These are phyloP conservation scores for Cryphonectria nitschkei DNA, from an alignment of 2,329 filamentous ascomycete genomes.

Conservation along the genomic window DNA sequence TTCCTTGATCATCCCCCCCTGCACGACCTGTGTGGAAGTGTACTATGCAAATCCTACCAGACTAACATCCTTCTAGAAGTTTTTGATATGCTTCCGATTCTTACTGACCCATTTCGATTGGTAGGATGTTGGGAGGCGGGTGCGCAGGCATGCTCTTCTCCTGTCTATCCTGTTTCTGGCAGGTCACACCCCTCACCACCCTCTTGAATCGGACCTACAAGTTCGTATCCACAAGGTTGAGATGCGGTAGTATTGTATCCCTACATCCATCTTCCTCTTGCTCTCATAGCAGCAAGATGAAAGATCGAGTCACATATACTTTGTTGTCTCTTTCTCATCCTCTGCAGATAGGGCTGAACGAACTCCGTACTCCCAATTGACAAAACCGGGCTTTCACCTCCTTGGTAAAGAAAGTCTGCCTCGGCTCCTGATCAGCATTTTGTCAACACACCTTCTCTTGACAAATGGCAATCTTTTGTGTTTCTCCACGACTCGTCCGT, in stretches of 20 bases:
- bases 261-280: background rate
- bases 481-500: background rate
- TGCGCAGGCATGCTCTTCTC: background rate
- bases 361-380: background rate
- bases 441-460: background rate
- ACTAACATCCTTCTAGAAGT: conserved; percentile 5
- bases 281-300: background rate
- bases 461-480: background rate
- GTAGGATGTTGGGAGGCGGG: too few relatives aligned
- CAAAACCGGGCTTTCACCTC: background rate
- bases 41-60: background rate
- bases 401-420: background rate
- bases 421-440: background rate
- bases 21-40: background rate
- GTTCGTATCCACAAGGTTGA: background rate
- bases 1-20: background rate
- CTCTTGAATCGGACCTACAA: background rate
- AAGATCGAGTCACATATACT: background rate
- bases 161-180: conserved; percentile 3
- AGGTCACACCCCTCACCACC: conserved; percentile 7
- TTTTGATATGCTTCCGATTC: background rate
- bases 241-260: background rate
- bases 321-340: background rate
- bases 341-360: background rate
- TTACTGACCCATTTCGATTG: background rate